Conservation (phyloP, 495 filamentous ascomycete species). For the Thozetella sp. region DNA sequence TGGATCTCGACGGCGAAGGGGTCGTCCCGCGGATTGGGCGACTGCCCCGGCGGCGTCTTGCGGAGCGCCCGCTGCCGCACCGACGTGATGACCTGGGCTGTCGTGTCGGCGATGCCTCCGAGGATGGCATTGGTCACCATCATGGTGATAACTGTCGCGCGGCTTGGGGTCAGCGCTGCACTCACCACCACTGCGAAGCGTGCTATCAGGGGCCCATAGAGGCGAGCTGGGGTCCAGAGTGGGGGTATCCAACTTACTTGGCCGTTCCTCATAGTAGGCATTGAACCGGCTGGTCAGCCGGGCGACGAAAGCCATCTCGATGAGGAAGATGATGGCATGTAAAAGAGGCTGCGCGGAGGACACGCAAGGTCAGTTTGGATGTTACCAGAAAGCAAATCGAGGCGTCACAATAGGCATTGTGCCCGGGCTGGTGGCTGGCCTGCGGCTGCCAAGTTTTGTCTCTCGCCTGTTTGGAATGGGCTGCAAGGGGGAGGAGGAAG, state of each 20-base stretch:
- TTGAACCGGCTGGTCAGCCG: slow-evolving; percentile 87
- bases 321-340: slow-evolving; percentile 80
- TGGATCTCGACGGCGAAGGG: slow-evolving; percentile 86
- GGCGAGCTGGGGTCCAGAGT: slow-evolving; percentile 13
- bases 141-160: slow-evolving; percentile 78
- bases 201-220: no score
- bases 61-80: slow-evolving; percentile 69
- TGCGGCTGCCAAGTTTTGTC: slow-evolving; percentile 4
- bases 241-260: slow-evolving; percentile 53
- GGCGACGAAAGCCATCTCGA: slow-evolving; percentile 85
- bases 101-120: slow-evolving; percentile 83
- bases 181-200: no score
- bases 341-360: slow-evolving; percentile 70
- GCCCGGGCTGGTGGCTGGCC: no score
- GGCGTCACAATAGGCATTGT: no score
- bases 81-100: slow-evolving; percentile 89
- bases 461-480: slow-evolving; percentile 8
- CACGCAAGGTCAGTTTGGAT: slow-evolving; percentile 20
- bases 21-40: slow-evolving; percentile 57
- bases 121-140: slow-evolving; percentile 98
- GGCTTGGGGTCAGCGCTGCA: no score
- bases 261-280: slow-evolving; percentile 84
- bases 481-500: slow-evolving; percentile 17
- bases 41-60: slow-evolving; percentile 40
- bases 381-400: no score